Evolutionary conservation across 805 yeast species (phyloP), one percentile per base, ranked within the genome.

Genomic region (Sugiyamaella lignohabitans): DNA sequence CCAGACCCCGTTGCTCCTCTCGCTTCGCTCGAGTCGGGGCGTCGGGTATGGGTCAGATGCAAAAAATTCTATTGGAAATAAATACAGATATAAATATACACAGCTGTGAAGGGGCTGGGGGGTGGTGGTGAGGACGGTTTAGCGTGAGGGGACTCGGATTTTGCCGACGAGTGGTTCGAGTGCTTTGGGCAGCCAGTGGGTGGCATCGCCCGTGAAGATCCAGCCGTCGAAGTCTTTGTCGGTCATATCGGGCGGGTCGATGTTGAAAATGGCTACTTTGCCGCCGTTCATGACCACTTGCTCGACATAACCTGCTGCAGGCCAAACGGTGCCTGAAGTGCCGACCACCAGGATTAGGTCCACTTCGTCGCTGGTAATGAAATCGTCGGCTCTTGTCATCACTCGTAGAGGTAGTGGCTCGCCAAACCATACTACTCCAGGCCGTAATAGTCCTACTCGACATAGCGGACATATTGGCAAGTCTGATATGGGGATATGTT

Each of bases 371-470:
- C 68, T 58, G 53, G 77, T 73, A 4, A 87, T 71, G 55, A 84
- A 87, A 38, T 75, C 78, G 64, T 87, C 96, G 3, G 86, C 87
- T 38, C 66, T 66, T 50, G 79, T 81, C 48, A 88, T 74, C 10
- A 72, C 74, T 41, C 66, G 66, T 46, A 85, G 62, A 0, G 95
- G 87, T 39, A 88, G 66, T 14, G 87, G 74, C 63, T 88, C 97
- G n/a, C 96, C 96, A 65, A 84, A 87, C 96, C 96, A 88, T 4
- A 87, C 89, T 2, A 88, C 94, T 0, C 93, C 95, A 0, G 97
- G 97, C 19, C 96, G 70, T 48, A 88, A 65, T 10, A 84, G 60
- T 0, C 81, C 82, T 3, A 70, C 72, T n/a, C 68, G 60, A 60
- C 97, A 88, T 8, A 66, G 66, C 0, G 96, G 95, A 61, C 97